Conservation (phyloP, 1,139 yeast genomes). For the Pichia sp. region DNA sequence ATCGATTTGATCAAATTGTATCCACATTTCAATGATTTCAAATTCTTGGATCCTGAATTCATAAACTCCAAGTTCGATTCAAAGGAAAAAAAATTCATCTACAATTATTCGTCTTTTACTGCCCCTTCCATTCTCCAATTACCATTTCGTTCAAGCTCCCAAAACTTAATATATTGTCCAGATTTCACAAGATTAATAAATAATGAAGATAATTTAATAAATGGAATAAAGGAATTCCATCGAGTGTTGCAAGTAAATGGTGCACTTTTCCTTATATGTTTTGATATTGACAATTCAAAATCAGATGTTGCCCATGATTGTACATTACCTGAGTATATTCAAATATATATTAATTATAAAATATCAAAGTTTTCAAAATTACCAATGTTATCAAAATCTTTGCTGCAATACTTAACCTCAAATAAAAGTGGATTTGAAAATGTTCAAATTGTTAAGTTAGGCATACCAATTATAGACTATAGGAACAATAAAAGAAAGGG, state of each 20-base stretch:
- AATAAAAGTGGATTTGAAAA: constrained; percentile 21
- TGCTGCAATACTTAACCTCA: constrained; percentile 17
- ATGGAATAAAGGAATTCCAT: constrained; percentile 22
- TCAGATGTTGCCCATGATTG: constrained; percentile 2
- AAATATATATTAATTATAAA: constrained; percentile 10
- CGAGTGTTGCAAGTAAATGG: constrained; percentile 27
- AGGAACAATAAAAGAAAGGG: too few species aligned
- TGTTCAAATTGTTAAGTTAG: constrained; percentile 24
- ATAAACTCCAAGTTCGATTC: constrained; percentile 15
- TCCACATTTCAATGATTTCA: constrained; percentile 20
- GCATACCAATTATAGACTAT: constrained; percentile 20
- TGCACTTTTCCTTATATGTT: constrained; percentile 19
- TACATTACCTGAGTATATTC: constrained; percentile 10
- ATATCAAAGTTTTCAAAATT: constrained; percentile 9
- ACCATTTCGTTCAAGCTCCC: constrained; percentile 24
- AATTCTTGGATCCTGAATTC: constrained; percentile 18
- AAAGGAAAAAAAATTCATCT: constrained; percentile 21
- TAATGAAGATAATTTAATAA: constrained; percentile 13
- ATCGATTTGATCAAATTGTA: constrained; percentile 12
- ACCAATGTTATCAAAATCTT: constrained; percentile 17
- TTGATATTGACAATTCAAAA: constrained; percentile 3
- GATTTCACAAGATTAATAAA: constrained; percentile 20
- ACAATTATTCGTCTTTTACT: constrained; percentile 26
- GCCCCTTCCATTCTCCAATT: constrained; percentile 20
- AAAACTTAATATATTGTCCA: constrained; percentile 22